Evolutionary conservation across 805 yeast genomes (phyloP), one percentile per base, ranked within the genome.

Genomic region (Grigorovia transvaalensis): DNA sequence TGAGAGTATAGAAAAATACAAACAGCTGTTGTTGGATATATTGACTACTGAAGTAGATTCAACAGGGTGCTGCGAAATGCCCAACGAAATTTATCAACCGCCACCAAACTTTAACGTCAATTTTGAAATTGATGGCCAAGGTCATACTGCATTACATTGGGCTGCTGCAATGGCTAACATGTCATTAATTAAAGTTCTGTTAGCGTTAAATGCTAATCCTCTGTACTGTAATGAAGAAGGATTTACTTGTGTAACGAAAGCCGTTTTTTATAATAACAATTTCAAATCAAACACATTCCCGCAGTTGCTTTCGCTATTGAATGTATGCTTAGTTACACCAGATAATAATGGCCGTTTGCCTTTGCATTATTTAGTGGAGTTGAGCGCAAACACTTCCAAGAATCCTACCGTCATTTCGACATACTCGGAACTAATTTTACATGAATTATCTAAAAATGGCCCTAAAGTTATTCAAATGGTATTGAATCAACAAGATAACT

Each of bases 91-190:
- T 20, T 65, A 72, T 41, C 69, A 73, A 49, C 86, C 86, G 5
- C 90, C 91, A 1, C 68, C 71, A 41, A 79, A 80, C 58, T 80
- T 84, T 54, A 77, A 81, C 57, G 77, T 84, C 50, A 79, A 84
- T 62, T 82, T 77, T 53, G 75, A 85, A 4, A 80, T 86, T 27
- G 95, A 86, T 61, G 81, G 80, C 53, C 93, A 86, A 57, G 93
- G 93, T 0, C 89, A 86, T 59, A 82, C 91, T 0, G 79, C 89
- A 1, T 71, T 86, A 49, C 95, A 86, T 63, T 86, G 95, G 95
- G 91, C 95, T 0, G 77, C 88, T 38, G 84, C 93, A 0, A 78
- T 86, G 81, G 91, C 87, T 0, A 78, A 82, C 54, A 63, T 77
- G 18, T 73, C 76, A 9, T 71, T 85, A 55, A 74, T 84, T 18